Conservation (phyloP, 345 rosid species). For the Aethionema arabicum region DNA sequence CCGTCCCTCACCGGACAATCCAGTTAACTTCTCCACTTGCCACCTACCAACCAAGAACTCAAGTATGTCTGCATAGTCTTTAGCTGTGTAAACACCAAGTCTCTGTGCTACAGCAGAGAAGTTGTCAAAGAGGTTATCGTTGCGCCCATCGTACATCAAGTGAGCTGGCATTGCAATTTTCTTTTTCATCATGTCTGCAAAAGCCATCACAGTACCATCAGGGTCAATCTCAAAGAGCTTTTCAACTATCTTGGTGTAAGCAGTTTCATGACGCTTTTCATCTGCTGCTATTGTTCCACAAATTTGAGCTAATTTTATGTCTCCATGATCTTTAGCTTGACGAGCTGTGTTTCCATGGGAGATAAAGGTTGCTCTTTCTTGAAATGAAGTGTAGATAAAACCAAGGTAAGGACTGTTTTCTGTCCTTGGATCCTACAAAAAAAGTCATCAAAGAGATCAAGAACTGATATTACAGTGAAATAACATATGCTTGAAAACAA, state of each 20-base stretch:
- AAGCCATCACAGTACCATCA: conserved; percentile 62
- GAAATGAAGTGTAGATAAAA: conserved; percentile 91
- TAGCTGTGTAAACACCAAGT: conserved; percentile 82
- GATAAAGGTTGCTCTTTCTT: conserved; percentile 95
- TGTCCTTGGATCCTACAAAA: conserved; percentile 66
- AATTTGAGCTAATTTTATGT: conserved; percentile 75
- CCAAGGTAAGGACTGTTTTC: conserved; percentile 92
- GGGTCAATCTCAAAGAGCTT: conserved; percentile 92
- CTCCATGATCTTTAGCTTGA: conserved; percentile 83
- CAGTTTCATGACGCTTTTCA: conserved; percentile 94
- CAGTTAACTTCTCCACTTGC: conserved; percentile 59
- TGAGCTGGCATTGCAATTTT: conserved; percentile 97
- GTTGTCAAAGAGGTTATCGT: conserved; percentile 70
- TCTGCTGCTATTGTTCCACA: conserved; percentile 90
- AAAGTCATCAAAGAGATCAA: not conserved
- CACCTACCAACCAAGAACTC: conserved; percentile 85
- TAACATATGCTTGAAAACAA: not conserved
- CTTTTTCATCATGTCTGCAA: conserved; percentile 97
- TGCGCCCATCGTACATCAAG: conserved; percentile 78
- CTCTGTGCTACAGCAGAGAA: conserved; percentile 85
- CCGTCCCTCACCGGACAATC: conserved; percentile 78
- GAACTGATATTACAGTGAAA: not conserved
- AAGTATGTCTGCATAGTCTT: conserved; percentile 81
- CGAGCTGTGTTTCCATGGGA: conserved; percentile 96
- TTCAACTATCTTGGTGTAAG: conserved; percentile 82